Evolutionary conservation across 177 flowering plant species (phyloP).

Genomic region (Telopea speciosissima): DNA sequence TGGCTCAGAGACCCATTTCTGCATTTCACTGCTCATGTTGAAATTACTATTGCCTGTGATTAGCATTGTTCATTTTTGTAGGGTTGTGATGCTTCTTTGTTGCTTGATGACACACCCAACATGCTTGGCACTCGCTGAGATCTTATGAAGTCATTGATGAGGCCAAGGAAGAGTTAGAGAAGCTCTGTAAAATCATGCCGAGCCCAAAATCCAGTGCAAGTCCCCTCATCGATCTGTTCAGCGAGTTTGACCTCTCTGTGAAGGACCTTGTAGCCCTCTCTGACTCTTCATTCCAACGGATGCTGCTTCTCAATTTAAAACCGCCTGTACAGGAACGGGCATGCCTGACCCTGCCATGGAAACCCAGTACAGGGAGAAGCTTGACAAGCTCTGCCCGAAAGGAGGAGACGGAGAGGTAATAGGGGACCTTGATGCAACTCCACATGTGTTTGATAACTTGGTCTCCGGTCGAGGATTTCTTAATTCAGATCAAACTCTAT

Average conservation of each 20-base stretch:
- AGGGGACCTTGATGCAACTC: conserved; percentile 74
- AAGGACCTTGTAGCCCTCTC: conserved; percentile 85
- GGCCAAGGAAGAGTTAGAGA: conserved; percentile 59
- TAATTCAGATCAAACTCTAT: conserved; percentile 75
- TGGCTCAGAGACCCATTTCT: no score
- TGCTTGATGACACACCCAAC: conserved; percentile 78
- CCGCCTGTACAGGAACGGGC: conserved; percentile 75
- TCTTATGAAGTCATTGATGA: conserved; percentile 83
- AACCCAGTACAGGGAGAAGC: conserved; percentile 40
- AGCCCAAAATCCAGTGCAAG: conserved; percentile 85
- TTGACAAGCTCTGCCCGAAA: conserved; percentile 58
- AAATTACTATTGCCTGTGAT: no score
- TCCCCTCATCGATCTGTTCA: conserved; percentile 52
- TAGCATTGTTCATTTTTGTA: conserved; percentile 11
- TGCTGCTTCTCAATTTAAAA: conserved; percentile 76
- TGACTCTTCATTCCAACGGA: no score
- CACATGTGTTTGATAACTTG: conserved; percentile 64
- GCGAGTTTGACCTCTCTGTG: conserved; percentile 49
- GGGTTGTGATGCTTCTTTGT: conserved; percentile 96
- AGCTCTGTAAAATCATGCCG: conserved; percentile 74
- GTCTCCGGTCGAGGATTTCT: conserved; percentile 67
- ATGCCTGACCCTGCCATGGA: conserved; percentile 80
- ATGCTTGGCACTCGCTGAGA: conserved; percentile 87
- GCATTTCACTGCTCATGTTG: no score
- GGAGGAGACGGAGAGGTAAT: conserved; percentile 66